These are phyloP conservation scores for Macrotyloma uniflorum DNA, from an alignment of 306 rosid species.

Conservation along the genomic window DNA sequence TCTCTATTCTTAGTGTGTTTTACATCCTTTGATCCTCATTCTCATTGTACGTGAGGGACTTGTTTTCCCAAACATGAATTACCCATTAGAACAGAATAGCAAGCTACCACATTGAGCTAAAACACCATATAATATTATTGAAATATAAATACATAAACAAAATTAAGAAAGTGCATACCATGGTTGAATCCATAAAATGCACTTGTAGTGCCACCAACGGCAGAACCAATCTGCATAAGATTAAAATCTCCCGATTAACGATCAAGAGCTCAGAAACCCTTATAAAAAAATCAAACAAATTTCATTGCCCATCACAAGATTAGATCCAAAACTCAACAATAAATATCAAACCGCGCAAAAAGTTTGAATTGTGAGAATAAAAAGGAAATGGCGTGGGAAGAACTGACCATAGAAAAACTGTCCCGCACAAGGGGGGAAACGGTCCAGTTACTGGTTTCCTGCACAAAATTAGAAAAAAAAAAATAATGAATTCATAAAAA, in stretches of 20 bases:
- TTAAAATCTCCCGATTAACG: not conserved
- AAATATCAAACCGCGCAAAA: constrained; percentile 17
- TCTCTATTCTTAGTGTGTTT: too few relatives aligned
- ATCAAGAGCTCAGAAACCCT: not conserved
- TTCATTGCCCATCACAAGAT: not conserved
- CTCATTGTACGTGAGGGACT: not conserved
- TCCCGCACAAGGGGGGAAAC: constrained; percentile 74
- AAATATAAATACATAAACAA: not conserved
- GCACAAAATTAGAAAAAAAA: constrained; percentile 11
- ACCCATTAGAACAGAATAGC: constrained; percentile 7
- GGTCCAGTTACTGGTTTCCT: constrained; percentile 86
- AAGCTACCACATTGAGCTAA: constrained; percentile 20
- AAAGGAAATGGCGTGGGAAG: constrained; percentile 15
- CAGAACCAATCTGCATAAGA: constrained; percentile 81
- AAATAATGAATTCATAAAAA: not conserved
- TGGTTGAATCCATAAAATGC: constrained; percentile 95
- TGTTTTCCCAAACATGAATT: not conserved
- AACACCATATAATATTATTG: not conserved
- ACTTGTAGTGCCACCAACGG: constrained; percentile 89
- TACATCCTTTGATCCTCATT: not conserved
- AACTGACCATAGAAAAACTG: constrained; percentile 81
- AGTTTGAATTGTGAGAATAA: constrained; percentile 27
- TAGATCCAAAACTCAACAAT: constrained; percentile 18
- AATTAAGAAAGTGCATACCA: constrained; percentile 48
- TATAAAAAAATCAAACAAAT: not conserved